phyloP scores from a whole-genome alignment of 225 moss, liverwort and hornwort genomes.

The Climacium dendroides region DNA sequence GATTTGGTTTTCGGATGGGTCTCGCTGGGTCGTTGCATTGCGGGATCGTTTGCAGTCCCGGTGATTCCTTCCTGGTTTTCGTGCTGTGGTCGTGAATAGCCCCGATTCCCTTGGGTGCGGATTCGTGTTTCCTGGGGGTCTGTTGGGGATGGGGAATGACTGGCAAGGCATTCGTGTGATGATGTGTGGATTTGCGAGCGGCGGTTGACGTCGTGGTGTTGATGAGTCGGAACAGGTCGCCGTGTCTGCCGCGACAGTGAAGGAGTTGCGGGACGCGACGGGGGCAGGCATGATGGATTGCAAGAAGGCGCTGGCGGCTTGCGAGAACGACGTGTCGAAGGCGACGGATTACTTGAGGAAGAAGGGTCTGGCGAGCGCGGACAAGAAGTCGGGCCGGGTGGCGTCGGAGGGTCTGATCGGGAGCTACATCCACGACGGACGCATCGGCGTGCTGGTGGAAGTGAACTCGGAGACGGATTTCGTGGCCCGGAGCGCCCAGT shows the following conservation, averaged over 20 bases:
- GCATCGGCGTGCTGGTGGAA: constrained; percentile 82
- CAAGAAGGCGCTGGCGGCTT: constrained; percentile 76
- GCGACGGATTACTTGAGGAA: constrained; percentile 71
- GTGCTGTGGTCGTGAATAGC: background rate
- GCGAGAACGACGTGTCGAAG: constrained; percentile 60
- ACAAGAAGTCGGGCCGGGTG: constrained; percentile 75
- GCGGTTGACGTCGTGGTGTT: background rate
- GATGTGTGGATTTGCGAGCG: background rate
- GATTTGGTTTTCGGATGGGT: background rate
- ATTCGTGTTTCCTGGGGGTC: background rate
- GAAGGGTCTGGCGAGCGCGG: constrained; percentile 87
- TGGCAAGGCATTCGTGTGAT: background rate
- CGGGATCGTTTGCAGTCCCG: background rate
- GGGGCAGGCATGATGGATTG: constrained; percentile 99
- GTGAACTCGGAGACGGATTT: constrained; percentile 97
- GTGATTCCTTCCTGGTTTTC: no score
- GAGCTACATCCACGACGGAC: constrained; percentile 82
- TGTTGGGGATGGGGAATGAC: background rate
- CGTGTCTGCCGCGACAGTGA: constrained; percentile 60
- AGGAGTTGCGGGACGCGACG: constrained; percentile 64
- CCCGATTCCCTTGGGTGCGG: background rate
- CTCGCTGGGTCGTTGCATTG: background rate
- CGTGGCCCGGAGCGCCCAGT: constrained; percentile 68
- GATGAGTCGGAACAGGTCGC: constrained; percentile 13
- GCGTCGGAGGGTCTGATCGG: constrained; percentile 85